Evolutionary conservation across 305 asterid genomes (phyloP).

Genomic region (Fraxinus paxiana): DNA sequence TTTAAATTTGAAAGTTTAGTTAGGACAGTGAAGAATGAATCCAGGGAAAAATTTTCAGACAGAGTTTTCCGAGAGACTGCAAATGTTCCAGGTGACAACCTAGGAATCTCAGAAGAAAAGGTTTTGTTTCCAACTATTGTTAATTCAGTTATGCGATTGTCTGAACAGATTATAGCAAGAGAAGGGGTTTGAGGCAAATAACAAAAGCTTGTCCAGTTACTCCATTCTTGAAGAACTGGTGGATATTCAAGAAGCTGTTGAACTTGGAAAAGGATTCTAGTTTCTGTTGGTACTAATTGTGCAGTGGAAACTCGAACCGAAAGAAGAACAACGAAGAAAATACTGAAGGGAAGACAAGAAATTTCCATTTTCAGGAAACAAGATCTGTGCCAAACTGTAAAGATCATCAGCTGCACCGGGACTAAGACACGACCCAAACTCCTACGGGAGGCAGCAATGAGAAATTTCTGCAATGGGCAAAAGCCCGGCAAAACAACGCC

Average conservation of each 20-base stretch:
- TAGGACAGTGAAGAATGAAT: constrained; percentile 77
- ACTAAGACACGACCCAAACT: not conserved
- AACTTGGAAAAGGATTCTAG: constrained; percentile 58
- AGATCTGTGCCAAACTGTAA: not conserved
- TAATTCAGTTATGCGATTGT: constrained; percentile 62
- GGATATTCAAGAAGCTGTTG: constrained; percentile 79
- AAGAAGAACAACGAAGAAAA: constrained; percentile 27
- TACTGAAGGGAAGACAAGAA: constrained; percentile 11
- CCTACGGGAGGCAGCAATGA: not conserved
- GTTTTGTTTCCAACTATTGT: constrained; percentile 69
- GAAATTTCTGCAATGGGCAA: not conserved
- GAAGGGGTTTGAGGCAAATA: constrained; percentile 47
- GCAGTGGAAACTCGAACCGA: constrained; percentile 28
- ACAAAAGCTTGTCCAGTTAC: constrained; percentile 82
- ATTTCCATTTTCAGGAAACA: constrained; percentile 15
- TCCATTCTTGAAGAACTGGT: constrained; percentile 62
- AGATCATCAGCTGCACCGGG: not conserved
- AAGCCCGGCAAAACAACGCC: not conserved
- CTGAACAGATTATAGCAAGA: constrained; percentile 60
- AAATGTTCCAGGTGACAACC: constrained; percentile 32
- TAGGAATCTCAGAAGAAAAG: constrained; percentile 41
- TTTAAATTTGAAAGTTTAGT: constrained; percentile 66
- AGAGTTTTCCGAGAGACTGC: constrained; percentile 40
- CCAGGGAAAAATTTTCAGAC: constrained; percentile 56
- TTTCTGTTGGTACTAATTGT: constrained; percentile 52